Base-by-base conservation (phyloP, 1,139 yeast genomes). In the Blastobotrys buckinghamii region DNA sequence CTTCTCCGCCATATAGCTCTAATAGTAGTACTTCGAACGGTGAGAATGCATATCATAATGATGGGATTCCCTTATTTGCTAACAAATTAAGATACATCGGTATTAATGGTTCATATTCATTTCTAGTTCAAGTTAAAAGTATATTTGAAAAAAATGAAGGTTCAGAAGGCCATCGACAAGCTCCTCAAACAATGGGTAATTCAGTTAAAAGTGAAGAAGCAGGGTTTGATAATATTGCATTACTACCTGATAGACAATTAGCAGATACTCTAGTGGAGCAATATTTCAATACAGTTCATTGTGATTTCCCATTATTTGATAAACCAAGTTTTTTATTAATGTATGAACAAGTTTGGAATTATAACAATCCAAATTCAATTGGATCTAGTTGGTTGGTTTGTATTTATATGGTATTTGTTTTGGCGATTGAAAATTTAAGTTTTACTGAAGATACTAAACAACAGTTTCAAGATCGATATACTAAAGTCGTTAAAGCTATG, bases 171-270 rank as follows among this genome's bases (percentile, higher is more conserved):
- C 49, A 46, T 36, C 19, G 26, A 6, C 32, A 29, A 39, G 43
- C 38, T 9, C 51, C 51, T 9, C 51, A 48, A 38, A 48, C 51
- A 15, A 49, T 49, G 52, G 52, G 50, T 27, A 15, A 20, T 13
- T 27, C 30, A 17, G 17, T 19, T 2, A 7, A 34, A 32, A 33
- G 24, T 7, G 24, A 26, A 10, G 33, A 39, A 15, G 44, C 45
- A 13, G n/a, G 17, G 12, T 20, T 42, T 15, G 43, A 33, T 16
- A 43, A 47, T 30, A 44, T 45, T 15, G 45, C 51, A 10, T 22
- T 45, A 16, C 24, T 48, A 27, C 52, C 52, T 8, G 52, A 49
- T 4, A 47, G 47, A 17, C 40, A 34, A 35, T 38, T 49, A 13
- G 52, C 52, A 8, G 52, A 49, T 37, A 13, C 44, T 15, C 42